phyloP scores from a whole-genome alignment of 2,329 filamentous ascomycete genomes.

The Neonectria hederae region DNA sequence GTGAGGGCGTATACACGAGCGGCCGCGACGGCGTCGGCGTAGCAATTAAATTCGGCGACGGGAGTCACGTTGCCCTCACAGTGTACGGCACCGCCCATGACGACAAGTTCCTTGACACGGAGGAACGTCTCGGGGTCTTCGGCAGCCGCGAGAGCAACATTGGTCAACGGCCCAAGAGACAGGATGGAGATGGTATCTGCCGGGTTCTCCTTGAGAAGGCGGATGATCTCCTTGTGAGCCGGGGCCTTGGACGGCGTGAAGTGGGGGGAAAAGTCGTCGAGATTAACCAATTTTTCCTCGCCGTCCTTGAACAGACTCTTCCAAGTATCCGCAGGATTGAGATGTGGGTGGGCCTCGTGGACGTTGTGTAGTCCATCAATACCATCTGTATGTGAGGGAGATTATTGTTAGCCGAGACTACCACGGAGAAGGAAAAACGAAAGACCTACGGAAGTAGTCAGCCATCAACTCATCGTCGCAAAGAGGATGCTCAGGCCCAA shows the following conservation, averaged over 20 bases:
- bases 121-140: conserved; percentile 91
- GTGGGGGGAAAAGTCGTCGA: conserved; percentile 61
- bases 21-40: conserved; percentile 83
- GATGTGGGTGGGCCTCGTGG: conserved; percentile 77
- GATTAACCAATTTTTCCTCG: conserved; percentile 47
- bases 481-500: conserved; percentile 86
- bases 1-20: conserved; percentile 82
- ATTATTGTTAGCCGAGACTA: conserved; percentile 15
- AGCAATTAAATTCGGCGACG: conserved; percentile 93
- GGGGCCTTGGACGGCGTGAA: conserved; percentile 81
- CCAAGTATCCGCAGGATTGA: conserved; percentile 80
- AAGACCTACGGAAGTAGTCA: conserved; percentile 83
- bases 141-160: conserved; percentile 86
- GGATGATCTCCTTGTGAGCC: conserved; percentile 89
- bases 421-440: neutral
- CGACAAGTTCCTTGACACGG: conserved; percentile 86
- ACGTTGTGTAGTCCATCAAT: conserved; percentile 80
- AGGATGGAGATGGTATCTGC: conserved; percentile 88
- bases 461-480: conserved; percentile 83
- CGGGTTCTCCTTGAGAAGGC: conserved; percentile 82
- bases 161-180: conserved; percentile 91
- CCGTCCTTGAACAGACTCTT: conserved; percentile 67
- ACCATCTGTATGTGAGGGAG: conserved; percentile 66
- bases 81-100: conserved; percentile 92
- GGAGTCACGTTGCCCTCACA: conserved; percentile 85